Evolutionary conservation across 306 rosid species (phyloP).

Genomic region (Prunus mongolica): DNA sequence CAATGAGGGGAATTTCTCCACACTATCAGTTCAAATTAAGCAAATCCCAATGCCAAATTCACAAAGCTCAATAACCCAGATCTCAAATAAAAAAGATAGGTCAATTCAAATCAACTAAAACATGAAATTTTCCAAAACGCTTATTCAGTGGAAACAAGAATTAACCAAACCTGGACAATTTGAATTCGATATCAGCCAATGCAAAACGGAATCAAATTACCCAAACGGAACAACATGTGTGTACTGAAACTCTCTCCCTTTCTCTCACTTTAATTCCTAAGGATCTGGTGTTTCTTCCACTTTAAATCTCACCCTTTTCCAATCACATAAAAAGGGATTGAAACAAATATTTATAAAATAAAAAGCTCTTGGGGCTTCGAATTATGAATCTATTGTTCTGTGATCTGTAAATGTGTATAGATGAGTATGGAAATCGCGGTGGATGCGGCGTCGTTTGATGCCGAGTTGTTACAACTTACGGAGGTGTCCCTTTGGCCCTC

Average conservation of each 20-base stretch:
- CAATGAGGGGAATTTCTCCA: not conserved
- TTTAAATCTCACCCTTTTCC: not conserved
- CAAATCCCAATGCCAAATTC: conserved; percentile 12
- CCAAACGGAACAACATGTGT: conserved; percentile 14
- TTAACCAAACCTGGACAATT: not conserved
- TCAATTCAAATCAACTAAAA: not conserved
- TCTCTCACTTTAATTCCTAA: conserved; percentile 16
- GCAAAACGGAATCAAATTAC: conserved; percentile 6
- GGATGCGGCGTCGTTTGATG: conserved; percentile 80
- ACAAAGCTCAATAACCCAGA: not conserved
- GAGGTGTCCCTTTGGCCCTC: conserved; percentile 71
- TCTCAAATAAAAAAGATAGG: not conserved
- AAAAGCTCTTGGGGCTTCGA: not conserved
- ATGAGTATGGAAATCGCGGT: conserved; percentile 73
- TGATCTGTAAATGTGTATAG: conserved; percentile 29
- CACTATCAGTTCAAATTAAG: not conserved
- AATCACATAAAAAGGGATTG: not conserved
- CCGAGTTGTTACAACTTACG: conserved; percentile 80
- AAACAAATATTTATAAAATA: not conserved
- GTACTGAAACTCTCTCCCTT: conserved; percentile 10
- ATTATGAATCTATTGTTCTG: conserved; percentile 36
- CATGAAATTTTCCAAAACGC: not conserved
- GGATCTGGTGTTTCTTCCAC: conserved; percentile 26
- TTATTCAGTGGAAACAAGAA: not conserved
- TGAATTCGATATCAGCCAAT: conserved; percentile 6